phyloP scores from a whole-genome alignment of 768 basidiomycete species.

The Amanita muscaria region DNA sequence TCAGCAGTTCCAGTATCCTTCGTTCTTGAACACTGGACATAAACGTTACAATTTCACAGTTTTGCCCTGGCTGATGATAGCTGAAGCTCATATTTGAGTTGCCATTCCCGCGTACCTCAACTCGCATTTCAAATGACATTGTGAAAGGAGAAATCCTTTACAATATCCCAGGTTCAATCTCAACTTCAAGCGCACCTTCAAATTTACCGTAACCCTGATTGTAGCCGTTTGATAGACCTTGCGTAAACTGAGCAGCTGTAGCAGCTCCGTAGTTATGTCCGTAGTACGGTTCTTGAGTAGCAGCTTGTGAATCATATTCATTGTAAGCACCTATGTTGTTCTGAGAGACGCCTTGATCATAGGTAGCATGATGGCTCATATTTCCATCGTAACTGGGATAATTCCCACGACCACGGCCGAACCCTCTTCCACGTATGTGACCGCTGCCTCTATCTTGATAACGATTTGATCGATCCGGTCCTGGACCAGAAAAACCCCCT shows the following conservation, averaged over 20 bases:
- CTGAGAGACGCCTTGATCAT: conserved; percentile 61
- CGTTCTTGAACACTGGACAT: not conserved
- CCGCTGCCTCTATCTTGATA: conserved; percentile 49
- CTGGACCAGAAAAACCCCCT: conserved; percentile 59
- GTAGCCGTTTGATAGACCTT: conserved; percentile 39
- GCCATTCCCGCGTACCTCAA: conserved; percentile 45
- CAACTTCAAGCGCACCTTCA: conserved; percentile 85
- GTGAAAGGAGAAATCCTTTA: conserved; percentile 23
- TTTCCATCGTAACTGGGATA: conserved; percentile 49
- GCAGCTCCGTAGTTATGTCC: conserved; percentile 54
- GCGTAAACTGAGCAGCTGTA: conserved; percentile 44
- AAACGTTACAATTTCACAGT: conserved; percentile 20
- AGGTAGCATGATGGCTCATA: conserved; percentile 41
- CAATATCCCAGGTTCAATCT: conserved; percentile 43
- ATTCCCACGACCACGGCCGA: conserved; percentile 26
- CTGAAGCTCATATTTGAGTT: conserved; percentile 36
- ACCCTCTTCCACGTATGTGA: conserved; percentile 36
- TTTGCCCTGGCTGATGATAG: conserved; percentile 40
- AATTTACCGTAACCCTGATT: conserved; percentile 54
- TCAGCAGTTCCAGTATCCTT: conserved; percentile 17
- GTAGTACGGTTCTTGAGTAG: conserved; percentile 57
- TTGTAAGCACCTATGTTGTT: conserved; percentile 59
- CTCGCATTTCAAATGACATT: conserved; percentile 31
- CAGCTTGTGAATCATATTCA: conserved; percentile 50
- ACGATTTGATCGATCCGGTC: conserved; percentile 67